Evolutionary conservation across 805 yeast species (phyloP).

Genomic region (Candida bentonensis): DNA sequence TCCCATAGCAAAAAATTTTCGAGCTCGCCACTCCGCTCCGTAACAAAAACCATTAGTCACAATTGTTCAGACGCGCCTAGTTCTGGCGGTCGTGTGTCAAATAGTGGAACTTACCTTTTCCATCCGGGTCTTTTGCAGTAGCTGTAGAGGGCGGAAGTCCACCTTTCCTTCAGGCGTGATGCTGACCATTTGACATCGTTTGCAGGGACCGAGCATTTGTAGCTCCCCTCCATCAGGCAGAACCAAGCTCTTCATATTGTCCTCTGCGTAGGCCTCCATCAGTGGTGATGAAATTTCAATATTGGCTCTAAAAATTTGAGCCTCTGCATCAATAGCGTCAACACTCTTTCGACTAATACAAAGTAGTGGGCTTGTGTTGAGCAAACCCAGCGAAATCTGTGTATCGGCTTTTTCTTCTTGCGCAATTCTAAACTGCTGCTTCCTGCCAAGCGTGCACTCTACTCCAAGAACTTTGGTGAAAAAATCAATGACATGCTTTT

Average conservation of each 20-base stretch:
- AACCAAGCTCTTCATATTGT: conserved; percentile 25
- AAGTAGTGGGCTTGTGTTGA: conserved; percentile 29
- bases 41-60: too few species aligned
- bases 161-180: conserved; percentile 24
- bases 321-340: conserved; percentile 8
- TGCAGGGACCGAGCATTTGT: conserved; percentile 20
- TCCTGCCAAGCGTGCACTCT: conserved; percentile 25
- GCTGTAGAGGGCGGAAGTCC: conserved; percentile 22
- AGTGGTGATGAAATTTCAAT: conserved; percentile 17
- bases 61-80: too few species aligned
- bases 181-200: conserved; percentile 33
- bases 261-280: conserved; percentile 21
- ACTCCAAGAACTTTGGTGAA: conserved; percentile 19
- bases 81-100: too few species aligned
- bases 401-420: conserved; percentile 5
- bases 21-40: too few species aligned
- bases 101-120: neutral
- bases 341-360: conserved; percentile 23
- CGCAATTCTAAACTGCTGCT: conserved; percentile 3
- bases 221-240: conserved; percentile 7
- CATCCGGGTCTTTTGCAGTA: conserved; percentile 21
- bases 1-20: too few species aligned
- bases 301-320: conserved; percentile 26
- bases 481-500: conserved; percentile 16
- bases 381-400: conserved; percentile 13